Percentiles rank a stretch among this genome's conserved stretches.
These are phyloP conservation scores for Capillidium heterosporum DNA, from an alignment of 371 early-diverging fungal genomes.

Conservation along the genomic window DNA sequence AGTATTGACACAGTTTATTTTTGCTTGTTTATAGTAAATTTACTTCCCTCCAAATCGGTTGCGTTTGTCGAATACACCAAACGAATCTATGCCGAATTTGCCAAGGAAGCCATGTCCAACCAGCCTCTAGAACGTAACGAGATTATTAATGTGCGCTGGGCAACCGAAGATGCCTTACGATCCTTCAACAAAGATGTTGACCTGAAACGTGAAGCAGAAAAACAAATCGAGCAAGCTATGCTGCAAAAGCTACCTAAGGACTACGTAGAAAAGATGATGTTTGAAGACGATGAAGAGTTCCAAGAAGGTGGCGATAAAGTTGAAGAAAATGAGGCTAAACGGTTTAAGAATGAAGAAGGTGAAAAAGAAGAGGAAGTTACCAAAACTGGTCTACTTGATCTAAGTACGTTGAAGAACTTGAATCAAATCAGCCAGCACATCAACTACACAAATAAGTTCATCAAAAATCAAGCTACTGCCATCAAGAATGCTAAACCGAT, in stretches of 20 bases:
- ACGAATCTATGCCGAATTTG: slow-evolving; percentile 64
- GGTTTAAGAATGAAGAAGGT: not conserved
- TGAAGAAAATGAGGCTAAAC: not conserved
- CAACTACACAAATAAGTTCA: not conserved
- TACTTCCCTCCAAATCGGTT: slow-evolving; percentile 44
- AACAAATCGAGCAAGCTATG: slow-evolving; percentile 23
- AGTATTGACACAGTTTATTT: slow-evolving; percentile 8
- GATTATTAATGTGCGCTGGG: slow-evolving; percentile 34
- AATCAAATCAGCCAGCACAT: slow-evolving; percentile 1
- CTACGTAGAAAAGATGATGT: too few relatives aligned
- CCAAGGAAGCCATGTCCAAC: slow-evolving; percentile 75
- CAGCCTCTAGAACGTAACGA: slow-evolving; percentile 54
- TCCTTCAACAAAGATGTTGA: slow-evolving; percentile 29
- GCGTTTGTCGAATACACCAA: slow-evolving; percentile 61
- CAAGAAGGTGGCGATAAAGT: not conserved
- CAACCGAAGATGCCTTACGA: slow-evolving; percentile 45
- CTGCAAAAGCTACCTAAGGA: slow-evolving; percentile 34
- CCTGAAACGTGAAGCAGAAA: slow-evolving; percentile 27
- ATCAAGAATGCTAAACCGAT: too few relatives aligned
- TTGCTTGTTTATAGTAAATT: slow-evolving; percentile 17
- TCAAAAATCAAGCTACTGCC: not conserved
- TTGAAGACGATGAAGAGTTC: slow-evolving; percentile 15
- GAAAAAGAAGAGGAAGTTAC: not conserved
- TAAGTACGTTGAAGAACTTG: not conserved
- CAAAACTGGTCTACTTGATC: not conserved